Percentiles rank a stretch among this genome's conserved stretches.
Conservation (phyloP, 2,329 filamentous ascomycete genomes). For the Beauveria sp. region DNA sequence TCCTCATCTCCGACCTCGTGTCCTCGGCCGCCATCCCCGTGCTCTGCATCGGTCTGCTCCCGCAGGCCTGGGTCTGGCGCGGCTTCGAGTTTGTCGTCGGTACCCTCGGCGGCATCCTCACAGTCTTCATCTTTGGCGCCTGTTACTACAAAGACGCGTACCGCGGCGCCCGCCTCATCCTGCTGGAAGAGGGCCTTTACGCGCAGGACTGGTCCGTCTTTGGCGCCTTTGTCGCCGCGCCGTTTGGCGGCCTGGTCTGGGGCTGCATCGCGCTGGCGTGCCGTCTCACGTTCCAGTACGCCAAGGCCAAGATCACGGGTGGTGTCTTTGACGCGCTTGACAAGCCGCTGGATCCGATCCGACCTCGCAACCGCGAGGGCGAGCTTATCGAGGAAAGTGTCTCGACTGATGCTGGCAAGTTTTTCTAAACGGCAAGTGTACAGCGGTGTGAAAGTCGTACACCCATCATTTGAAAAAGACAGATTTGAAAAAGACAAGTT, state of each 20-base stretch:
- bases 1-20: constrained; percentile 73
- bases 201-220: constrained; percentile 74
- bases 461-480: not conserved
- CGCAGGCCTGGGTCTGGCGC: constrained; percentile 67
- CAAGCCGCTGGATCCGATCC: constrained; percentile 29
- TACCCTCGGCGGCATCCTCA: constrained; percentile 68
- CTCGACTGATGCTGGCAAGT: constrained; percentile 40
- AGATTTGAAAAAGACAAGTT: not conserved
- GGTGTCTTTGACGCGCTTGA: constrained; percentile 62
- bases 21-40: constrained; percentile 70
- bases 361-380: constrained; percentile 22
- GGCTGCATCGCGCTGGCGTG: constrained; percentile 54
- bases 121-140: constrained; percentile 73
- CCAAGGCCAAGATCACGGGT: constrained; percentile 49
- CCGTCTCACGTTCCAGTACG: constrained; percentile 52
- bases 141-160: constrained; percentile 66
- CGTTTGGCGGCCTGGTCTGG: constrained; percentile 67
- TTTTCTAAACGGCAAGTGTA: constrained; percentile 35
- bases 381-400: constrained; percentile 20
- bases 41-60: constrained; percentile 62
- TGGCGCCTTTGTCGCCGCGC: constrained; percentile 74
- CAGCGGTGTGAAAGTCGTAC: not conserved
- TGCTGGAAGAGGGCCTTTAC: constrained; percentile 68
- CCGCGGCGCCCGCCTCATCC: constrained; percentile 58
- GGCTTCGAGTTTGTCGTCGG: constrained; percentile 76